Evolutionary conservation across 2,329 filamentous ascomycete species (phyloP).

Genomic region (Penicillium brasilianum): DNA sequence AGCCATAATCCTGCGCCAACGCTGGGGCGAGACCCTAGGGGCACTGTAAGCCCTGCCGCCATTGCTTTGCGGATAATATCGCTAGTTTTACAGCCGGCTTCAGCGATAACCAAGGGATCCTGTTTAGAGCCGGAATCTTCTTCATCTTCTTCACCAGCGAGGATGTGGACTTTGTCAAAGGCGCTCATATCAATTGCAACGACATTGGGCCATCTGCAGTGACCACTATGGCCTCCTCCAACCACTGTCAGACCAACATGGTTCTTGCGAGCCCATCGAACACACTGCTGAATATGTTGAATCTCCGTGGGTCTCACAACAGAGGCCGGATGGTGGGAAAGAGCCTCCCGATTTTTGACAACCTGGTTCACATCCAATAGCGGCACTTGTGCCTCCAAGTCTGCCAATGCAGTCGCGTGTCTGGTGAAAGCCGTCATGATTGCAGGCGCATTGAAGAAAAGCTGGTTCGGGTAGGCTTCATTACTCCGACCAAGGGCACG

Average conservation of each 20-base stretch:
- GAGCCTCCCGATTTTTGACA: slow-evolving; percentile 49
- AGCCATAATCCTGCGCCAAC: slow-evolving; percentile 68
- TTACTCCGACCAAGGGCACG: slow-evolving; percentile 53
- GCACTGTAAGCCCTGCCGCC: slow-evolving; percentile 58
- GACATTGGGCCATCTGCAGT: slow-evolving; percentile 60
- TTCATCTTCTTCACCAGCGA: slow-evolving; percentile 30
- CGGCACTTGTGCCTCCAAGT: slow-evolving; percentile 54
- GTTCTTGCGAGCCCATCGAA: slow-evolving; percentile 61
- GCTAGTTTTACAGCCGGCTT: slow-evolving; percentile 61
- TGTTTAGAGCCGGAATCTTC: slow-evolving; percentile 8
- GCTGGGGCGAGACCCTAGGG: slow-evolving; percentile 65
- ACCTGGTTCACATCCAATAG: slow-evolving; percentile 4
- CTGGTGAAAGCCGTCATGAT: slow-evolving; percentile 59
- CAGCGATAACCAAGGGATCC: slow-evolving; percentile 55
- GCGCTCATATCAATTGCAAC: slow-evolving; percentile 64
- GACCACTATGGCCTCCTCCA: slow-evolving; percentile 64
- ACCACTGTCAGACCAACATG: slow-evolving; percentile 55
- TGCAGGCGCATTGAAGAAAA: slow-evolving; percentile 57
- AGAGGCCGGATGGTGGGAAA: slow-evolving; percentile 49
- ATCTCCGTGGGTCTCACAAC: slow-evolving; percentile 55
- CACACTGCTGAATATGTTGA: slow-evolving; percentile 59
- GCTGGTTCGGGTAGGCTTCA: slow-evolving; percentile 41
- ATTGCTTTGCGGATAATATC: slow-evolving; percentile 59
- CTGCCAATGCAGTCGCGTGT: slow-evolving; percentile 51
- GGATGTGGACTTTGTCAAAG: slow-evolving; percentile 58